Conservation (phyloP, 176 grass and related monocot genomes). For the Pharus latifolius region DNA sequence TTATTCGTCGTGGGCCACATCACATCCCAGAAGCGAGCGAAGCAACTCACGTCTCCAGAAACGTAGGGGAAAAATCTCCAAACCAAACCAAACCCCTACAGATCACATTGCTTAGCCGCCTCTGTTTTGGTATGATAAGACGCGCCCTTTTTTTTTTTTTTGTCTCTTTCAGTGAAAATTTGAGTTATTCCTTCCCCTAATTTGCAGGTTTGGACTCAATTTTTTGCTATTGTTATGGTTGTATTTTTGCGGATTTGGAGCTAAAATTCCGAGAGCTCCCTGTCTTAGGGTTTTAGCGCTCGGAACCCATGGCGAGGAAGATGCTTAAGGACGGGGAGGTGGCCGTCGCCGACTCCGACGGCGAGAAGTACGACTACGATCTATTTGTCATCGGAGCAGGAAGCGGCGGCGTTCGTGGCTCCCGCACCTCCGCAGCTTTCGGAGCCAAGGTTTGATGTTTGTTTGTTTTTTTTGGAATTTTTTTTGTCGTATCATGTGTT, state of each 20-base stretch:
- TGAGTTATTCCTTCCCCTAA: not conserved
- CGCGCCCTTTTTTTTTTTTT: no score
- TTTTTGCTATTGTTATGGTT: not conserved
- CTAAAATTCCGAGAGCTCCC: not conserved
- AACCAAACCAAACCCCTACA: no score
- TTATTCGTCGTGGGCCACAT: no score
- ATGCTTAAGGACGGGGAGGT: slow-evolving; percentile 64
- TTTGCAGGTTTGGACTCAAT: not conserved
- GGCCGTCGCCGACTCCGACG: slow-evolving; percentile 1
- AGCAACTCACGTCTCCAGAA: not conserved
- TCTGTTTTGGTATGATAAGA: no score
- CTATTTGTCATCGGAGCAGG: slow-evolving; percentile 95
- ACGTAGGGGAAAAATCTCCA: no score
- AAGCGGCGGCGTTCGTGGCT: slow-evolving; percentile 85
- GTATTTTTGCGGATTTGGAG: not conserved
- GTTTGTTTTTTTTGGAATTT: not conserved
- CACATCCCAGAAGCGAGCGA: not conserved
- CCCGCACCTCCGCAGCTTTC: slow-evolving; percentile 63
- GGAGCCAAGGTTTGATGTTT: slow-evolving; percentile 62
- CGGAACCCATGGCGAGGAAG: slow-evolving; percentile 73
- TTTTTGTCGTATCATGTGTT: not conserved
- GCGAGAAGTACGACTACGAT: slow-evolving; percentile 55
- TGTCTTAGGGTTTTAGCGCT: slow-evolving; percentile 14
- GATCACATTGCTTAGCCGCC: no score
- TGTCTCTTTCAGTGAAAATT: not conserved